A percentile compares a stretch with the other conserved stretches of the same genome.
phyloP scores from a whole-genome alignment of 805 yeast genomes.

The Nakazawaea wickerhamii region DNA sequence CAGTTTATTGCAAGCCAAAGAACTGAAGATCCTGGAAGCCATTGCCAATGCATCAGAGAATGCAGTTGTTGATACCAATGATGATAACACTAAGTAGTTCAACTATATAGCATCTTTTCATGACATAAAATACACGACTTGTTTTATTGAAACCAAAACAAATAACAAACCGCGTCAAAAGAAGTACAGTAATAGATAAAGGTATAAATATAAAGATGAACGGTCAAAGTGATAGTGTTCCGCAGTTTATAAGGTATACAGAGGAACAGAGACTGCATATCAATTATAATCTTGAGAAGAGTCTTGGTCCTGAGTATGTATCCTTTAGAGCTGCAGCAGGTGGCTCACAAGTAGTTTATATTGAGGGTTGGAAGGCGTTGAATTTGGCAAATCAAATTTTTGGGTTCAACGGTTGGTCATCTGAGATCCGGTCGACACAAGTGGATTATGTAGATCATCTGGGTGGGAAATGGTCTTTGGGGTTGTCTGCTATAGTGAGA shows the following conservation, averaged over 20 bases:
- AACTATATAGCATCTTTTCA: not conserved
- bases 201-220: not conserved
- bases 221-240: not conserved
- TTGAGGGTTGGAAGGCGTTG: slow-evolving; percentile 82
- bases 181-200: not conserved
- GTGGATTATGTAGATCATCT: slow-evolving; percentile 69
- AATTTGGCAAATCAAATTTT: slow-evolving; percentile 76
- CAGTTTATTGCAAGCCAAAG: slow-evolving; percentile 4
- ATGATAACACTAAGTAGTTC: not conserved
- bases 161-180: not conserved
- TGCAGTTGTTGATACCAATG: not conserved
- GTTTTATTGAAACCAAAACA: not conserved
- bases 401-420: slow-evolving; percentile 81
- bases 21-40: slow-evolving; percentile 12
- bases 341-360: slow-evolving; percentile 59
- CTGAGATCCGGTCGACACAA: slow-evolving; percentile 58
- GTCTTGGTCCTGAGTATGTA: slow-evolving; percentile 73
- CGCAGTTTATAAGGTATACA: slow-evolving; percentile 16
- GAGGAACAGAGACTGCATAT: slow-evolving; percentile 23
- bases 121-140: not conserved
- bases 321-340: slow-evolving; percentile 75
- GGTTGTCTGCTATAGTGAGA: slow-evolving; percentile 65
- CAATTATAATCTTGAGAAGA: slow-evolving; percentile 26
- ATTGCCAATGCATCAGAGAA: slow-evolving; percentile 1
- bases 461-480: slow-evolving; percentile 54